Evolutionary conservation across 495 filamentous ascomycete species (phyloP), one percentile per base, ranked within the genome.

Genomic region (Haplographium delicatum): DNA sequence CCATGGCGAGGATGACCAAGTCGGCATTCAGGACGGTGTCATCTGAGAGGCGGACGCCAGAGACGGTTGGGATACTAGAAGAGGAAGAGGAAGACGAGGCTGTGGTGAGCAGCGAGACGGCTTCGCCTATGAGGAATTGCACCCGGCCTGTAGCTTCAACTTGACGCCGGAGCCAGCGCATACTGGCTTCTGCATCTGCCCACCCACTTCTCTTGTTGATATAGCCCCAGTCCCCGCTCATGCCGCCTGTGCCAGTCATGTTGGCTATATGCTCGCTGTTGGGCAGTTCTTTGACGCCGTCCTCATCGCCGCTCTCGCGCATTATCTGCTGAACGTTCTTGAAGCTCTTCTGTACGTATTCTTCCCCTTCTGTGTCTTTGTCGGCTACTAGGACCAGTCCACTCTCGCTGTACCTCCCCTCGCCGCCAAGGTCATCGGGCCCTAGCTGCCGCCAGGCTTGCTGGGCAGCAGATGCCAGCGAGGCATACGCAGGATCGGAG

Each of bases 191-290:
- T 0, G 91, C 89, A 59, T 98, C 79, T 5, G 80, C 86, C 91
- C 91, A 96, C 1, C 93, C 93, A 44, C 79, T 83, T 1, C 71
- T 74, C 60, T 73, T 71, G 62, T 96, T 98, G 37, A 94, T 64
- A 66, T 98, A 98, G 2, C 91, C 91, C 54, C 78, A 75, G 13
- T 68, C 66, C 33, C 88, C 76, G 50, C 76, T 64, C 58, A 68
- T 61, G 50, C 78, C 71, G 42, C 73, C 68, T 2, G 73, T 73
- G 7, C 70, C 68, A 11, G 71, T 54, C 3, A 63, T 72, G 44
- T 61, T 70, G 56, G 70, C 58, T 34, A 85, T 74, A 7, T 73
- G 76, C 4, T 69, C 75, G 16, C 69, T 53, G 10, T 67, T 65
- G 0, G 70, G 69, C 13, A 86, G 59, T 50, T 78, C 72, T 11